A percentile compares a stretch with the other conserved stretches of the same genome.
phyloP scores from a whole-genome alignment of 805 yeast genomes.

The Debaryomyces castellii region DNA sequence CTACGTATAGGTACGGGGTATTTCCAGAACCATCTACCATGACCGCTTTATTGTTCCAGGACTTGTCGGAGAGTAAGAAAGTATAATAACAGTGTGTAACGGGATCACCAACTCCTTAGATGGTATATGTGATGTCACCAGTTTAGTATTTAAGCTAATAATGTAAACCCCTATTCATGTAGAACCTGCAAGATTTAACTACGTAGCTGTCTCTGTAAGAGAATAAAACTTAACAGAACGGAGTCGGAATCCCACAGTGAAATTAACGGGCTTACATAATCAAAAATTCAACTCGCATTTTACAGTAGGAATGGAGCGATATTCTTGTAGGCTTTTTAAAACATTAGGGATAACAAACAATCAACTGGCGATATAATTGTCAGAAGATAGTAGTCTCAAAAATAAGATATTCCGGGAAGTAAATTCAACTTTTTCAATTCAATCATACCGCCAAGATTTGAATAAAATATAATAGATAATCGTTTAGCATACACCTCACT shows the following conservation, averaged over 20 bases:
- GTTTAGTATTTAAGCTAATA: too few relatives aligned
- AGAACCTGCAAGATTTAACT: not conserved
- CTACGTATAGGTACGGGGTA: too few relatives aligned
- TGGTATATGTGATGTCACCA: too few relatives aligned
- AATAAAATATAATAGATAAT: not conserved
- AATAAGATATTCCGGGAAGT: not conserved
- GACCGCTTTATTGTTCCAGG: not conserved
- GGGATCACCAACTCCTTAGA: too few relatives aligned
- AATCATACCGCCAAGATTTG: not conserved
- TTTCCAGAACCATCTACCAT: too few relatives aligned
- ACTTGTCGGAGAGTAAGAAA: too few relatives aligned
- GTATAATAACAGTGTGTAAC: too few relatives aligned
- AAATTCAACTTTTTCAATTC: not conserved
- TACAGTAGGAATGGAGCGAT: not conserved
- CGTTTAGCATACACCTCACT: not conserved
- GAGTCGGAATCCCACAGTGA: not conserved
- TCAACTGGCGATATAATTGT: not conserved
- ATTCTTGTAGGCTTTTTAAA: not conserved
- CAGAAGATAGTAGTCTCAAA: not conserved
- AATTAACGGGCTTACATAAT: not conserved
- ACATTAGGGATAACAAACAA: not conserved
- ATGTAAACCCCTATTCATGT: not conserved
- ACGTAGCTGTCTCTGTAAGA: not conserved
- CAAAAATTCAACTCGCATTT: not conserved
- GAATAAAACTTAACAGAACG: not conserved